Base-by-base conservation (phyloP, 257 asterid genomes). In the Misopates orontium region DNA sequence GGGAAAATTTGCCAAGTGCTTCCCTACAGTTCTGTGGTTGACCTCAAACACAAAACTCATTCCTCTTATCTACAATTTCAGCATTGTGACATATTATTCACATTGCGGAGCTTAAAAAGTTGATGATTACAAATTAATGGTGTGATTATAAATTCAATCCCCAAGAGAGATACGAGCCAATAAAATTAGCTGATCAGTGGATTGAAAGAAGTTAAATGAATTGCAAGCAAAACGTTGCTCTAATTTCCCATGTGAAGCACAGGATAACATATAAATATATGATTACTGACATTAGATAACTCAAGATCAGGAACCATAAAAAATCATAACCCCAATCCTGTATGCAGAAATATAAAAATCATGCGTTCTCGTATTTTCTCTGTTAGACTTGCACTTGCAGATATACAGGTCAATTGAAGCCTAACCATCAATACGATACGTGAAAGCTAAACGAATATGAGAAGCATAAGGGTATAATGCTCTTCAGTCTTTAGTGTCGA, bases 21-120 rank as follows among this genome's bases (percentile, higher is more conserved):
- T 79, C 83, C 57, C 78, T 68, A 81, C 86, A 68, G 78, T 79
- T 51, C 75, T 80, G 66, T 76, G 80, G 77, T 87, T 87, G 69
- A 80, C 80, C 77, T 85, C 95, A 36, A 87, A 87, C 84, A 82
- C 79, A 70, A 92, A 87, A 65, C 88, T 73, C 97, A 82, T 89
- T 65, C 86, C 95, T 77, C 75, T 80, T 68, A 92, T 84, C 89
- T 89, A 77, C 81, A 77, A 69, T 51, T 44, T 11, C 73, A 20
- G 65, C 22, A 16, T 18, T 5, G 22, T 12, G 21, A 61, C 53
- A 42, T 42, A 16, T 45, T 13, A 21, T 22, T 61, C 40, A 19
- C 6, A 49, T 44, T 41, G n/a, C n/a, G n/a, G 20, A 64, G 28
- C 16, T 56, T 66, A 48, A 4, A 41, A 41, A 58, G 36, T 28